These are phyloP conservation scores for Plantago major DNA, from an alignment of 257 asterid species.

Conservation along the genomic window DNA sequence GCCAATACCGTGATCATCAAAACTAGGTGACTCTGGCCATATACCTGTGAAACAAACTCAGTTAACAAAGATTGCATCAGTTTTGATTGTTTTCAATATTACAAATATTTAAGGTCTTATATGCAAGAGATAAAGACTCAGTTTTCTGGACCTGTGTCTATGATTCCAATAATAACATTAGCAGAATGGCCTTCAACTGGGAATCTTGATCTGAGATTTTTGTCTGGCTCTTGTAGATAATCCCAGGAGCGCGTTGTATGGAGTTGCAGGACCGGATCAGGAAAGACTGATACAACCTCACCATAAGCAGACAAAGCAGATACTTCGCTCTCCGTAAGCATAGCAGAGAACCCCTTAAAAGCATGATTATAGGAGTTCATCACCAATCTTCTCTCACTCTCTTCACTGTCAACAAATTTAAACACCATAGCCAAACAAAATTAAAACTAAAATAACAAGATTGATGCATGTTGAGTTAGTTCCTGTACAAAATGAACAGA, in stretches of 20 bases:
- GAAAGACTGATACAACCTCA: conserved; percentile 69
- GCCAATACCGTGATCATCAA: conserved; percentile 48
- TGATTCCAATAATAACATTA: conserved; percentile 67
- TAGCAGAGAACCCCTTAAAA: conserved; percentile 63
- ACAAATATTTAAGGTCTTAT: too few species aligned
- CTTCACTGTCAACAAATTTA: conserved; percentile 35
- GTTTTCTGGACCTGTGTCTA: conserved; percentile 62
- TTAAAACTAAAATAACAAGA: not conserved
- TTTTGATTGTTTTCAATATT: not conserved
- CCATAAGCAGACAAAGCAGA: conserved; percentile 49
- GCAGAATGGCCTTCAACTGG: conserved; percentile 26
- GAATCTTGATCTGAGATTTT: conserved; percentile 27
- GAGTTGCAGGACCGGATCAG: conserved; percentile 63
- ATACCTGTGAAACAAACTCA: conserved; percentile 40
- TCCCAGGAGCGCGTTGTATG: conserved; percentile 92
- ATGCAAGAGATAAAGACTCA: not conserved
- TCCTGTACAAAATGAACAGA: not conserved
- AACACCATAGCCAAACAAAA: too few species aligned
- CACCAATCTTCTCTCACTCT: conserved; percentile 35
- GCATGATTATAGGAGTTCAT: conserved; percentile 49
- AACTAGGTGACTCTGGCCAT: conserved; percentile 87
- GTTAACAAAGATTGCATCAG: not conserved
- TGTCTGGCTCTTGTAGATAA: conserved; percentile 46
- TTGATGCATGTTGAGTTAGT: not conserved
- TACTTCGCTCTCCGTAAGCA: conserved; percentile 64